Base-by-base conservation (phyloP, 805 yeast species). In the Wickerhamomyces queroliae region DNA sequence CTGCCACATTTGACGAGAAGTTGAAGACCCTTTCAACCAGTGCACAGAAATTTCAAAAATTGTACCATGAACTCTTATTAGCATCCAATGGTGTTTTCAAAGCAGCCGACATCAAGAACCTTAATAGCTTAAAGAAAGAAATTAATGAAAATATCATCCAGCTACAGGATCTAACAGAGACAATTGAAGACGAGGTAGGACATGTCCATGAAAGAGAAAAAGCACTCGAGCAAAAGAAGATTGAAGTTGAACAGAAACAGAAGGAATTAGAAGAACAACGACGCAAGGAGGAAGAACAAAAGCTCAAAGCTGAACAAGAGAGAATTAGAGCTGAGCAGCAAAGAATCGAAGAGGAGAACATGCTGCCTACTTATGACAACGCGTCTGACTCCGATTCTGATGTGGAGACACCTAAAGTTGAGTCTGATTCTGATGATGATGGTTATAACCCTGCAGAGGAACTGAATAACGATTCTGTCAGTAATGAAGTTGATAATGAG, bases 41-140 rank as follows among this genome's bases (percentile, higher is more conserved):
- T 23, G 46, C 38, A 4, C 44, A 37, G 11, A 46, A 37, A 33
- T 53, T 47, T 35, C 47, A 52, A 29, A 43, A 42, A 18, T 39
- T 45, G 26, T 53, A 47, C 27, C 58, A 55, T 25, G 47, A 48
- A 33, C 9, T 46, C 16, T 31, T 55, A 13, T 27, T 48, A 11
- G 36, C 37, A 20, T 40, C 48, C 7, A 45, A 45, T 34, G 55
- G 54, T 5, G 7, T 45, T 39, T 37, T 37, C 46, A 10, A 45
- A 37, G 15, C 25, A 39, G 3, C 43, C 42, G 15, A 31, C 37
- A 10, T 45, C 35, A 12, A 37, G 22, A n/a, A 27, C n/a, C 34
- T 45, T 11, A 37, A 34, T 18, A 31, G 37, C 12, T 18, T 53
- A 12, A 36, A 40, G 3, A 13, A 12, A 2, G 36, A 36, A 11